Conservation (phyloP, 371 early-diverging fungal genomes). For the Mucor sp. region DNA sequence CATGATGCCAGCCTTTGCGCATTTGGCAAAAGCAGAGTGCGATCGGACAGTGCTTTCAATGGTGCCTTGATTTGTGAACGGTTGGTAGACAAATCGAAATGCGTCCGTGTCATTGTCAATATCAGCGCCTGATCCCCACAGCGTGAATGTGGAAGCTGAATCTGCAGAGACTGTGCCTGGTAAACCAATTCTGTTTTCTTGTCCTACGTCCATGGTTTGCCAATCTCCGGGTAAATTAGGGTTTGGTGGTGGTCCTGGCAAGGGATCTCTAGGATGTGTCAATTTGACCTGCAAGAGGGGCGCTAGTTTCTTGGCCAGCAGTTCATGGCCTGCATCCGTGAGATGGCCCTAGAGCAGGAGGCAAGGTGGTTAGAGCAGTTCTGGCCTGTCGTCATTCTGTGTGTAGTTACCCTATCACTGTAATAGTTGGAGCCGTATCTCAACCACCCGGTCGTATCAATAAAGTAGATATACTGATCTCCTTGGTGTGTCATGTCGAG, state of each 20-base stretch:
- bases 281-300: constrained; percentile 37
- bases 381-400: neutral
- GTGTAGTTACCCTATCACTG: constrained; percentile 22
- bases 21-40: constrained; percentile 47
- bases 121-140: constrained; percentile 51
- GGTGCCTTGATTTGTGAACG: constrained; percentile 24
- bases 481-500: constrained; percentile 25
- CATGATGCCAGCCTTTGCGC: constrained; percentile 54
- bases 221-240: constrained; percentile 47
- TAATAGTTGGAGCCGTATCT: constrained; percentile 35
- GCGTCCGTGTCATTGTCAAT: constrained; percentile 39
- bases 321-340: constrained; percentile 40
- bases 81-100: constrained; percentile 47
- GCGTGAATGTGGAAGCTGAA: constrained; percentile 39
- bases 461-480: constrained; percentile 37
- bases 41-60: constrained; percentile 39
- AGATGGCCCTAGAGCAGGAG: constrained; percentile 23
- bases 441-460: constrained; percentile 48
- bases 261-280: constrained; percentile 31
- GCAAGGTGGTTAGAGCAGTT: neutral
- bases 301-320: constrained; percentile 36
- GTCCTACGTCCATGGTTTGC: constrained; percentile 51
- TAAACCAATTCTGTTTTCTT: constrained; percentile 37
- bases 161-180: constrained; percentile 51
- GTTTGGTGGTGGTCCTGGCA: constrained; percentile 45